Evolutionary conservation across 495 filamentous ascomycete genomes (phyloP).

Genomic region (Cercophora sp.): DNA sequence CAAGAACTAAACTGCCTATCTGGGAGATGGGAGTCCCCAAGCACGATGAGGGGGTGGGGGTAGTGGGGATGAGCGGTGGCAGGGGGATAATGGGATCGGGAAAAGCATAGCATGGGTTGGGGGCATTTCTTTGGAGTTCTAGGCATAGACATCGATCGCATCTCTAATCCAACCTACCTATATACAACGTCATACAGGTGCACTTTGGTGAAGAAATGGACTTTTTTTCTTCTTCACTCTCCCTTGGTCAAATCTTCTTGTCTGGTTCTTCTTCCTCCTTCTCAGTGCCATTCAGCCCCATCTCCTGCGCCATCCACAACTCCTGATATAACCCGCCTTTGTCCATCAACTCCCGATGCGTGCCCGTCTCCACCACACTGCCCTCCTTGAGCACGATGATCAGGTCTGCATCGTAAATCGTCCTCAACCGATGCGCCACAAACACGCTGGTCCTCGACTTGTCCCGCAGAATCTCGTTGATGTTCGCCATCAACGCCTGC

Average conservation of each 20-base stretch:
- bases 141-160: no score
- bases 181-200: no score
- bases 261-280: slow-evolving; percentile 15
- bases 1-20: no score
- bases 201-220: no score
- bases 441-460: slow-evolving; percentile 89
- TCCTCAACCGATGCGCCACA: slow-evolving; percentile 85
- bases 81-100: no score
- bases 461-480: slow-evolving; percentile 88
- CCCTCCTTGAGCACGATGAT: slow-evolving; percentile 91
- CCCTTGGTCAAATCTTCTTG: no score
- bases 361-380: slow-evolving; percentile 77
- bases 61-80: background rate
- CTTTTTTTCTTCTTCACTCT: no score
- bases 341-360: slow-evolving; percentile 79
- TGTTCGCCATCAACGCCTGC: slow-evolving; percentile 84
- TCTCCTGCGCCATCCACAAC: slow-evolving; percentile 62
- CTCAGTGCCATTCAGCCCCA: slow-evolving; percentile 19
- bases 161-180: no score
- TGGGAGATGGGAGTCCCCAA: background rate
- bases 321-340: slow-evolving; percentile 78
- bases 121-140: no score
- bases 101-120: no score
- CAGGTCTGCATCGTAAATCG: slow-evolving; percentile 89
- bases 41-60: background rate